Base-by-base conservation (phyloP, 1,139 yeast species). In the Hyphopichia burtonii region DNA sequence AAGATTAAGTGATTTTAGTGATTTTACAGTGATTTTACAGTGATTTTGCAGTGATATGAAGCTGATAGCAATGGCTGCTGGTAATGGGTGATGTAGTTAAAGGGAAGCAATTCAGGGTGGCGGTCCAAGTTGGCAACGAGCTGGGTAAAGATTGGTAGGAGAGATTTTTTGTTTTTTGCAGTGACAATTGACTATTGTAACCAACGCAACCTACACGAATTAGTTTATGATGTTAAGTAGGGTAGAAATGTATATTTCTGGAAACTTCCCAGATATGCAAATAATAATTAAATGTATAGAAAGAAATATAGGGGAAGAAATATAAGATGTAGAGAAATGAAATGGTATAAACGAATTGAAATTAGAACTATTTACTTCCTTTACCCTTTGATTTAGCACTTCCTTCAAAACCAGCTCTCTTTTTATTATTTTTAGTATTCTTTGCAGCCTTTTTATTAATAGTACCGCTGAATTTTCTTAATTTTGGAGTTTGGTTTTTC, bases 381-480 rank as follows among this genome's bases (percentile, higher is more conserved):
- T 50, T 49, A 36, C 56, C 55, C 51, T 66, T 68, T 10, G 66
- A 59, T 47, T 72, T 72, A 39, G 75, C 76, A 45, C 68, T 65
- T 15, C 83, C 83, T 59, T 78, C 83, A 53, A 78, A 78, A 1
- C 83, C 83, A 17, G 83, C 83, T 52, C 83, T 62, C 55, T 78
- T 78, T 51, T 74, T 76, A 16, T 28, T 28, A 27, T 25, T 25
- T 44, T 59, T 58, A 18, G 46, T 46, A 14, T 16, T n/a, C 20
- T 31, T 31, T 38, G 52, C 53, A 33, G 59, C 58, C 35, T 55
- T 48, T 46, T 68, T 68, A 47, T 69, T 71, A n/a, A 68, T 70
- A 20, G 66, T 65, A 20, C 87, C 85, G 37, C 82, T 81, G 59
- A 82, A 83, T 56, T 83, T 81, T 59, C 79, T 80, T 72, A 86